Conservation (phyloP, 805 yeast species). For the Zygosaccharomyces kombuchaensis region DNA sequence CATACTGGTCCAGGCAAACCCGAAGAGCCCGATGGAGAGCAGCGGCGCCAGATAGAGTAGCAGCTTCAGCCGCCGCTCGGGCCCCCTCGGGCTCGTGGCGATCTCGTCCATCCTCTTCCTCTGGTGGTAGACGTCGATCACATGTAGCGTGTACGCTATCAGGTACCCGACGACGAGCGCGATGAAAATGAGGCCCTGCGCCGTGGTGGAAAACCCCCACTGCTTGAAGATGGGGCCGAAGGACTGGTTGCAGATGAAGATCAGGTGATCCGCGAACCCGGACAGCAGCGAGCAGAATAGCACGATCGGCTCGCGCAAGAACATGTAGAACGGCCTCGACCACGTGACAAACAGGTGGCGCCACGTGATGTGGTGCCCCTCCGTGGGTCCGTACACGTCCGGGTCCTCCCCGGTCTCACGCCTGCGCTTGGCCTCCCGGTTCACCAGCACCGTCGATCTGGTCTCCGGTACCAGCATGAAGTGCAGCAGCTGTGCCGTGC, state of each 20-base stretch:
- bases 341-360: conserved; percentile 4
- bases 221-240: conserved; percentile 9
- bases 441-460: conserved; percentile 7
- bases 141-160: conserved; percentile 4
- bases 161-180: conserved; percentile 7
- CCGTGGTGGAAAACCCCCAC: conserved; percentile 9
- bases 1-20: conserved; percentile 10
- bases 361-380: conserved; percentile 1
- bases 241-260: conserved; percentile 10
- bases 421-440: conserved; percentile 9
- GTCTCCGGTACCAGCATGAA: conserved; percentile 8
- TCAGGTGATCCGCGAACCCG: conserved; percentile 11
- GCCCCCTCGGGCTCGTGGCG: conserved; percentile 8
- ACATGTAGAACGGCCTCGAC: conserved; percentile 10
- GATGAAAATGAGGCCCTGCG: conserved; percentile 8
- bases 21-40: conserved; percentile 8
- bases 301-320: conserved; percentile 9
- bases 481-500: conserved; percentile 7
- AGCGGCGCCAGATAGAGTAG: conserved; percentile 7
- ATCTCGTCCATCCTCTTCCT: not conserved
- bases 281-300: conserved; percentile 8
- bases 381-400: conserved; percentile 4
- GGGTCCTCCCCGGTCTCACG: conserved; percentile 9
- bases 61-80: conserved; percentile 6
- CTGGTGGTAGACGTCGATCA: conserved; percentile 2